Conservation (phyloP, 2,329 filamentous ascomycete genomes). For the Stromatinia cepivora region DNA sequence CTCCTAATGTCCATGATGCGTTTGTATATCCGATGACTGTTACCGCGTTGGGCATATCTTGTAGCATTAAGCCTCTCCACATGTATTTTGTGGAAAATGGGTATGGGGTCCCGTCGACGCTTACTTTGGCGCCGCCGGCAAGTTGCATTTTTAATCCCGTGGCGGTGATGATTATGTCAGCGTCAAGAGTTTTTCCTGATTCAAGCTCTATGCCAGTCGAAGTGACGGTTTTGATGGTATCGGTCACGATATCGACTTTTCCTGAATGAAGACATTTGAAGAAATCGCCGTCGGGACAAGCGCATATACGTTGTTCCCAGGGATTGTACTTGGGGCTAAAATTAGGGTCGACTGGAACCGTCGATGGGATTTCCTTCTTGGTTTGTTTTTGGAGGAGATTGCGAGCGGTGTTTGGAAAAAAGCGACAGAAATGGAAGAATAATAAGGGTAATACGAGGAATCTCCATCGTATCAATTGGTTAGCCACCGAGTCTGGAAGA, state of each 20-base stretch:
- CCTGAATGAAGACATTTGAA: conserved; percentile 50
- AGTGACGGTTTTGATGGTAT: conserved; percentile 53
- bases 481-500: conserved; percentile 49
- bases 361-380: conserved; percentile 52
- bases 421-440: conserved; percentile 52
- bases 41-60: conserved; percentile 63
- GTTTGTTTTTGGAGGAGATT: conserved; percentile 50
- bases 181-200: conserved; percentile 46
- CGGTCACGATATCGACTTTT: conserved; percentile 53
- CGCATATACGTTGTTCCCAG: conserved; percentile 74
- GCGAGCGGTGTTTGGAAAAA: conserved; percentile 53
- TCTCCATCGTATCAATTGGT: conserved; percentile 48
- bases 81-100: conserved; percentile 53
- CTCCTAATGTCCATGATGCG: conserved; percentile 66
- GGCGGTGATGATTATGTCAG: conserved; percentile 69
- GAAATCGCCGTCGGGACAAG: conserved; percentile 60
- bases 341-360: conserved; percentile 58
- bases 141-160: conserved; percentile 64
- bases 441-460: conserved; percentile 51
- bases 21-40: conserved; percentile 66
- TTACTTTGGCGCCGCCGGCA: conserved; percentile 53
- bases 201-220: conserved; percentile 46
- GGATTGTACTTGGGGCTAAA: conserved; percentile 66
- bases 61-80: conserved; percentile 66
- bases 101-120: conserved; percentile 54